phyloP scores from a whole-genome alignment of 2,329 filamentous ascomycete species.

The Decorospora gaudefroyi region DNA sequence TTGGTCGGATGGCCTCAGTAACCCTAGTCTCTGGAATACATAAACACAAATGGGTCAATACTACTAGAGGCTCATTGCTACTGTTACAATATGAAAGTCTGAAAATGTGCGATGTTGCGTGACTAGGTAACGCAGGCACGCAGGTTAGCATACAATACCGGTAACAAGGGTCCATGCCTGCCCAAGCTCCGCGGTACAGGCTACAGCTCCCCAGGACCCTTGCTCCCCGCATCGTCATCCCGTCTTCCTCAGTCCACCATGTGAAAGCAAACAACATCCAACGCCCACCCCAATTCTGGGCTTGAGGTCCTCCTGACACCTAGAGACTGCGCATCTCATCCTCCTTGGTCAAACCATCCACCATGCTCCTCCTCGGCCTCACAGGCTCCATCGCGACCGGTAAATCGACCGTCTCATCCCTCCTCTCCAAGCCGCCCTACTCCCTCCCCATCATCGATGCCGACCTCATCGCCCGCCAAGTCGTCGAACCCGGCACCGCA shows the following conservation, averaged over 20 bases:
- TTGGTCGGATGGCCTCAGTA: not conserved
- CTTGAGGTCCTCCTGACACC: not conserved
- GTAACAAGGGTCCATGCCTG: slow-evolving; percentile 3
- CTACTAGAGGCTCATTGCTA: too few relatives aligned
- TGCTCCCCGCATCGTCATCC: slow-evolving; percentile 20
- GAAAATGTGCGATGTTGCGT: too few relatives aligned
- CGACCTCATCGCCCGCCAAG: slow-evolving; percentile 86
- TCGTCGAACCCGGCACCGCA: slow-evolving; percentile 87
- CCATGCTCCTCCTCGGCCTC: slow-evolving; percentile 96
- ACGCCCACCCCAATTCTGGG: not conserved
- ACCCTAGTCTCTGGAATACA: not conserved
- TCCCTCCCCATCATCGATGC: slow-evolving; percentile 91
- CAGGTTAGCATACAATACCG: too few relatives aligned
- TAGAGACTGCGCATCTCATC: too few relatives aligned
- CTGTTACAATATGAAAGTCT: too few relatives aligned
- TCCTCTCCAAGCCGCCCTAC: slow-evolving; percentile 80
- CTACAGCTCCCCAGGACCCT: slow-evolving; percentile 1
- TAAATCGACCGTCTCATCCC: slow-evolving; percentile 90
- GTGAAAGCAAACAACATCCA: slow-evolving; percentile 5
- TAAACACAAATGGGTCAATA: too few relatives aligned
- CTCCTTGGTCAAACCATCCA: too few relatives aligned
- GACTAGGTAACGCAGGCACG: too few relatives aligned
- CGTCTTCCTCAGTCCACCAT: slow-evolving; percentile 8
- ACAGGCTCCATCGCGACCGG: slow-evolving; percentile 97
- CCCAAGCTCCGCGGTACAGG: slow-evolving; percentile 18